Evolutionary conservation across 2,329 filamentous ascomycete species (phyloP).

Genomic region (Xylaria digitata): DNA sequence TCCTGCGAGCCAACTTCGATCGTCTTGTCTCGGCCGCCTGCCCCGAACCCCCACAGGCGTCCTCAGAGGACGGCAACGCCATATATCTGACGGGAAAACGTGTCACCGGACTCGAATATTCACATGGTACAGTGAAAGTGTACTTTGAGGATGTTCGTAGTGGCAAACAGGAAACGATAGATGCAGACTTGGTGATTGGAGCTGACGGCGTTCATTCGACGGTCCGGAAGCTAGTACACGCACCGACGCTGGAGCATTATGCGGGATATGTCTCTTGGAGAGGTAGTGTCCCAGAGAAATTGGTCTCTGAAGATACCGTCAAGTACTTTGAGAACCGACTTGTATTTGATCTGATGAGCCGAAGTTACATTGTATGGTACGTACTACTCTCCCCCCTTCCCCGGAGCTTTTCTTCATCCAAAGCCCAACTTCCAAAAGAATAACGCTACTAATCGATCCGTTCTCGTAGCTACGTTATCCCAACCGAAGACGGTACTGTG

Average conservation of each 20-base stretch:
- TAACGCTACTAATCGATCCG: neutral
- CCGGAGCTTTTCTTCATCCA: neutral
- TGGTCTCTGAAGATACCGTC: neutral
- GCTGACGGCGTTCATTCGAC: slow-evolving; percentile 9
- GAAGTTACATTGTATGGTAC: neutral
- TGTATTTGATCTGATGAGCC: neutral
- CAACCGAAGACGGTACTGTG: neutral
- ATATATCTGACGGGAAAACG: neutral
- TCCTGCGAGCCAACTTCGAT: slow-evolving; percentile 13
- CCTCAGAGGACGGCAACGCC: neutral
- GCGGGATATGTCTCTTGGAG: neutral
- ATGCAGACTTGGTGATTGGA: neutral
- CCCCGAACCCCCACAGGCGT: neutral
- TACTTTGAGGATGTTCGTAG: neutral
- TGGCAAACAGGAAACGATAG: neutral
- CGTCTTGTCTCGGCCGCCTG: neutral
- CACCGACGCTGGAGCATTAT: neutral
- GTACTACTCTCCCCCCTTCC: neutral
- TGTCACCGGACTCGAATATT: neutral
- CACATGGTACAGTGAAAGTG: neutral
- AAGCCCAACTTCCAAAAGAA: neutral
- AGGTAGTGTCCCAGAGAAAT: neutral
- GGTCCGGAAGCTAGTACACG: neutral
- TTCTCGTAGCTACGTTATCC: neutral
- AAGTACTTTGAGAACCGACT: neutral